Evolutionary conservation across 2,329 filamentous ascomycete genomes (phyloP).

Genomic region (Fusarium sp.): DNA sequence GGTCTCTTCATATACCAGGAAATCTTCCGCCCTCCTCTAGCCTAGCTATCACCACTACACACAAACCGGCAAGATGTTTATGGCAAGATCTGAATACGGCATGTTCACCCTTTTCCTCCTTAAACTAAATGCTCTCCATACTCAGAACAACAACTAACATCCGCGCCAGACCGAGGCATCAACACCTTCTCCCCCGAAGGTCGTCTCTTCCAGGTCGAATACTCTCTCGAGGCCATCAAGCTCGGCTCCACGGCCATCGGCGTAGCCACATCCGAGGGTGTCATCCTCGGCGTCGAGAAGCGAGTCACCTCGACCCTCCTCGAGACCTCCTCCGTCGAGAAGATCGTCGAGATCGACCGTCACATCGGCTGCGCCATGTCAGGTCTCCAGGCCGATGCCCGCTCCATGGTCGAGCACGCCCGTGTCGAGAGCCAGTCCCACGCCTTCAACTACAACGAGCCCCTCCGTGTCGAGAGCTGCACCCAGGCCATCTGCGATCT

Average conservation of each 20-base stretch:
- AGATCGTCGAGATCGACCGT: constrained; percentile 99
- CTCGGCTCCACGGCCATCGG: constrained; percentile 98
- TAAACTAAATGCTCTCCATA: background rate
- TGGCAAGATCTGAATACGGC: constrained; percentile 99
- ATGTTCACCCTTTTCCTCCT: constrained; percentile 54
- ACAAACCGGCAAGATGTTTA: constrained; percentile 83
- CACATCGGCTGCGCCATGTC: constrained; percentile 99
- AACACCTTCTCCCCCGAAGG: constrained; percentile 99
- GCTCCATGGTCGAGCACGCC: constrained; percentile 98
- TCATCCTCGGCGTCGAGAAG: constrained; percentile 98
- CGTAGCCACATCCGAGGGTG: constrained; percentile 93
- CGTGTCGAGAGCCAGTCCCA: constrained; percentile 98
- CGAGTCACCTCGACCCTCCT: constrained; percentile 97
- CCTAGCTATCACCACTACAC: constrained; percentile 22
- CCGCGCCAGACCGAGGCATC: constrained; percentile 85
- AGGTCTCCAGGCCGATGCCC: constrained; percentile 94
- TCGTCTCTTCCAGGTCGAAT: constrained; percentile 99
- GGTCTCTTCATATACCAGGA: constrained; percentile 1
- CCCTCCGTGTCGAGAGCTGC: constrained; percentile 93
- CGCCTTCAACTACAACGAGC: constrained; percentile 97
- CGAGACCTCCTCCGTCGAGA: constrained; percentile 97
- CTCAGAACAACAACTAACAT: constrained; percentile 29
- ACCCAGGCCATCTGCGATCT: constrained; percentile 99
- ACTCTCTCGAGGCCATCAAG: constrained; percentile 99
- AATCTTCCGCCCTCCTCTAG: constrained; percentile 11